These are phyloP conservation scores for Coccomyxa sp. DNA, from an alignment of 139 green algal genomes.

Conservation along the genomic window DNA sequence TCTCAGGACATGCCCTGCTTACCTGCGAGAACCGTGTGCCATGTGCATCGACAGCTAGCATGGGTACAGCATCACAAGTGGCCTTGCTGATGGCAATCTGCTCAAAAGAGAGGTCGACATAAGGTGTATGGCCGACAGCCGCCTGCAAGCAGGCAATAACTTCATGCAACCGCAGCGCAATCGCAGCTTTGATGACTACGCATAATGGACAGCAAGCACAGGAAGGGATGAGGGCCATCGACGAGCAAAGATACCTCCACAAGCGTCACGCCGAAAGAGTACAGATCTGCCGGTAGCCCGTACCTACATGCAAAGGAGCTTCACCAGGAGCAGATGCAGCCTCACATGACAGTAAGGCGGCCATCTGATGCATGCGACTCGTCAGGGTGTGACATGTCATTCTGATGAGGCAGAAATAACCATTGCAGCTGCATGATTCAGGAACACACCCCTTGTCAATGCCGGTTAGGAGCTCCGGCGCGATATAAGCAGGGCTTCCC, in stretches of 20 bases:
- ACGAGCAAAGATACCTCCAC: neutral
- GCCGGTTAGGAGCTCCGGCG: conserved; percentile 46
- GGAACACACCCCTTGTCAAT: neutral
- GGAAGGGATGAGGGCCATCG: neutral
- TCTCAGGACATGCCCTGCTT: neutral
- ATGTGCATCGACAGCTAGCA: neutral
- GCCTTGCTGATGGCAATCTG: neutral
- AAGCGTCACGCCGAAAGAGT: conserved; percentile 20
- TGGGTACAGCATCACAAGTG: neutral
- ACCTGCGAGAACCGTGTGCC: neutral
- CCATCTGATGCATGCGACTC: too few relatives aligned
- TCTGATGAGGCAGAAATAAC: neutral
- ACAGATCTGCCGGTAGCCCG: conserved; percentile 18
- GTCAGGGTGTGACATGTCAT: too few relatives aligned
- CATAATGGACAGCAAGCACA: neutral
- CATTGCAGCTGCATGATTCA: neutral
- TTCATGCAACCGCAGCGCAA: neutral
- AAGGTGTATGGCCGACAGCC: neutral
- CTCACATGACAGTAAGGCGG: neutral
- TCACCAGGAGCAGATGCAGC: neutral
- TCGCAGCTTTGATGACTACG: neutral
- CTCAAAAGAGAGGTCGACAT: neutral
- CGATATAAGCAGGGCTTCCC: conserved; percentile 67
- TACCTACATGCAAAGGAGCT: conserved; percentile 2
- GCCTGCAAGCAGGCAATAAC: neutral